phyloP scores from a whole-genome alignment of 169 alveolate species.

The Eimeria necatrix region DNA sequence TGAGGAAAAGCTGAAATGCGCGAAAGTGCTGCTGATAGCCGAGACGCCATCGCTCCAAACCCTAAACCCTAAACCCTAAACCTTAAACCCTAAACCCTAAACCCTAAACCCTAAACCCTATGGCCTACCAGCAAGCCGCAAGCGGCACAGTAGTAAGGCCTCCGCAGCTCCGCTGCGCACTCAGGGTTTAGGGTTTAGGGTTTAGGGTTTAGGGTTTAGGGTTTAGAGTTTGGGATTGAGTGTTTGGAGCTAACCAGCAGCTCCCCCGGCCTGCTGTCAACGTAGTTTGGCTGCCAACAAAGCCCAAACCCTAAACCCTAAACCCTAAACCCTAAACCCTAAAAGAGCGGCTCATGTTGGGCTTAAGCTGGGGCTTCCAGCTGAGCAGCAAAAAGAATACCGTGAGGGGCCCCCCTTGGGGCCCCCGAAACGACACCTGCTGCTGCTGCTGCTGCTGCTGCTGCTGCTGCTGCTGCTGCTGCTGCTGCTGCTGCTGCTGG shows the following conservation, averaged over 20 bases:
- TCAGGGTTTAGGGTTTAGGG: no score
- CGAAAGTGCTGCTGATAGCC: no score
- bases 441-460: slow-evolving; percentile 12
- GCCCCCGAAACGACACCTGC: not conserved
- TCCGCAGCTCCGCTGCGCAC: not conserved
- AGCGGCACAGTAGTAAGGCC: not conserved
- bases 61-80: no score
- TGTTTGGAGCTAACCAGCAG: not conserved
- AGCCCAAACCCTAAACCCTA: slow-evolving; percentile 25
- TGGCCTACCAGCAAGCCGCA: slow-evolving; percentile 2
- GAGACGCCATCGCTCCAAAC: slow-evolving; percentile 20
- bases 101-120: slow-evolving; percentile 24
- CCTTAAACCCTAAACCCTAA: slow-evolving; percentile 34
- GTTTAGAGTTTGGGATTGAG: slow-evolving; percentile 24
- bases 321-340: slow-evolving; percentile 22
- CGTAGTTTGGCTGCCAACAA: not conserved
- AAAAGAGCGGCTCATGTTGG: not conserved
- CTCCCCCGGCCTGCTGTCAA: not conserved
- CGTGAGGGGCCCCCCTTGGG: not conserved
- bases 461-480: not conserved
- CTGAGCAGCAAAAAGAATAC: not conserved
- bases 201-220: not conserved
- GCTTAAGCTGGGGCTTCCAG: not conserved
- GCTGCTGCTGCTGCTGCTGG: slow-evolving; percentile 34
- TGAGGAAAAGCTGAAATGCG: no score